Conservation (phyloP, 768 basidiomycete genomes). For the Lactarius quietus region DNA sequence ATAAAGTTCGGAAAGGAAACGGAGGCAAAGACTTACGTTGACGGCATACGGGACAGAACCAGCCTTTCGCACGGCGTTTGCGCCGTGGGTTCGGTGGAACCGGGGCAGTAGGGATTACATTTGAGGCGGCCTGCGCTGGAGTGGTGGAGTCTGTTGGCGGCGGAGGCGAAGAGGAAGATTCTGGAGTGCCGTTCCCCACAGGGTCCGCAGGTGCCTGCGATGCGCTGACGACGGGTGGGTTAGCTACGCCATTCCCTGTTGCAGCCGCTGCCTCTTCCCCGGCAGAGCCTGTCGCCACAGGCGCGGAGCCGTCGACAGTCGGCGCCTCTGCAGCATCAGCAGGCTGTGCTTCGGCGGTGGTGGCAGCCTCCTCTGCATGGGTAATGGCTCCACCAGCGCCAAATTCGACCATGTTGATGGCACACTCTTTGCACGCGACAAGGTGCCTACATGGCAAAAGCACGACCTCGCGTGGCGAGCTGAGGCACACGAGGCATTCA, state of each 20-base stretch:
- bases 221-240: constrained; percentile 10
- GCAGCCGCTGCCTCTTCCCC: constrained; percentile 9
- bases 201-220: constrained; percentile 16
- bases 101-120: constrained; percentile 16
- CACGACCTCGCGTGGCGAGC: constrained; percentile 85
- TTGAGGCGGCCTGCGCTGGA: constrained; percentile 21
- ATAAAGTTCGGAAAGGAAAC: not conserved
- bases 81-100: constrained; percentile 49
- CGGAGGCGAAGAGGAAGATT: not conserved
- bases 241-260: not conserved
- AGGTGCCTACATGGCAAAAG: constrained; percentile 91
- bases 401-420: constrained; percentile 96
- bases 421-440: constrained; percentile 94
- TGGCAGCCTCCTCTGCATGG: constrained; percentile 44
- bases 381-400: constrained; percentile 86
- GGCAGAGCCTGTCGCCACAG: constrained; percentile 31
- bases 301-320: constrained; percentile 9
- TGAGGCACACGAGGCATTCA: constrained; percentile 90
- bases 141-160: constrained; percentile 19
- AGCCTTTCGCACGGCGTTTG: constrained; percentile 93
- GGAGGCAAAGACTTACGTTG: constrained; percentile 61
- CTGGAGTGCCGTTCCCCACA: constrained; percentile 20
- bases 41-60: constrained; percentile 95
- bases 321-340: constrained; percentile 30
- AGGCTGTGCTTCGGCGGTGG: constrained; percentile 33